Conservation (phyloP, 139 green algal species). For the Picochlorum sp. region DNA sequence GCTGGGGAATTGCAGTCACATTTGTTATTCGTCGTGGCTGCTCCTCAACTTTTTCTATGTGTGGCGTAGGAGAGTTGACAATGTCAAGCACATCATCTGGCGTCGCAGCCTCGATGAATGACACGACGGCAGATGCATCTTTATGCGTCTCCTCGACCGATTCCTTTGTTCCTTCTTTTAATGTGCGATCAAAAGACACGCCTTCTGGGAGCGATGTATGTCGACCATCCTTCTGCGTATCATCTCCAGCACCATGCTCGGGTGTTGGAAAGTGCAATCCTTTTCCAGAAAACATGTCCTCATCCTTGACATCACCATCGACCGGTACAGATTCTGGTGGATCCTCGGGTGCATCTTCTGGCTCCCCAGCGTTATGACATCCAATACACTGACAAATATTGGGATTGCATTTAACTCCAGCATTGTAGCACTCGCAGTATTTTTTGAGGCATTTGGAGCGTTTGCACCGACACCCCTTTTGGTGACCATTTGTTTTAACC, state of each 20-base stretch:
- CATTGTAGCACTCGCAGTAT: conserved; percentile 68
- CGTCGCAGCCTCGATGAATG: no score
- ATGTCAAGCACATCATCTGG: no score
- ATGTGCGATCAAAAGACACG: no score
- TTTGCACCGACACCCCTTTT: conserved; percentile 73
- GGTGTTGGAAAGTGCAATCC: not conserved
- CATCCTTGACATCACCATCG: not conserved
- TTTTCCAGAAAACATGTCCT: conserved; percentile 1
- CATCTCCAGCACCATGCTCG: not conserved
- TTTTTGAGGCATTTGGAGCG: conserved; percentile 52
- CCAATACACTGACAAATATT: conserved; percentile 77
- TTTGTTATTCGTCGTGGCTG: conserved; percentile 1
- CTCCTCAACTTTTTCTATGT: not conserved
- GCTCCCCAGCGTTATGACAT: conserved; percentile 50
- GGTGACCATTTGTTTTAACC: conserved; percentile 46
- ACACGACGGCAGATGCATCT: no score
- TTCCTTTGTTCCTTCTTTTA: no score
- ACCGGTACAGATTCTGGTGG: not conserved
- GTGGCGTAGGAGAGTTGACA: conserved; percentile 10
- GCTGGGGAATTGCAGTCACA: not conserved
- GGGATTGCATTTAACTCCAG: conserved; percentile 52
- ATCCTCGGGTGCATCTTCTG: not conserved
- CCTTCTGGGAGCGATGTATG: no score
- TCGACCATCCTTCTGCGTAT: not conserved
- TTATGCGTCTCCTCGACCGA: no score